Conservation (phyloP, 169 alveolate species). For the Cyclospora cayetanensis region DNA sequence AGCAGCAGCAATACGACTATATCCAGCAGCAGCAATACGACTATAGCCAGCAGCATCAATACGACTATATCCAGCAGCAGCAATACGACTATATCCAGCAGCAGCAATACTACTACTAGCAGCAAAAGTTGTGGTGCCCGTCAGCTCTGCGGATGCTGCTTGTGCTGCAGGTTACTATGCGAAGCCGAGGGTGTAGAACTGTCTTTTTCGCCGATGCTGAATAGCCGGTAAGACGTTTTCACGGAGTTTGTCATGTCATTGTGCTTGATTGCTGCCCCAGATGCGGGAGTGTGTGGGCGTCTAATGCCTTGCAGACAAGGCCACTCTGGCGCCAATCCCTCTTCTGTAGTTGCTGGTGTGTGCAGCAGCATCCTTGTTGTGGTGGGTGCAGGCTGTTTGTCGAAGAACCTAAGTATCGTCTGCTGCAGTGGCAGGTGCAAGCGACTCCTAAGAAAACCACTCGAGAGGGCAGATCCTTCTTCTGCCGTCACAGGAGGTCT, state of each 20-base stretch:
- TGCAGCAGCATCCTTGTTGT: neutral
- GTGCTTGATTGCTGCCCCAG: no score
- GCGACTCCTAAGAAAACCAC: neutral
- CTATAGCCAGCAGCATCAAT: neutral
- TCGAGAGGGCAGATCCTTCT: no score
- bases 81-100: neutral
- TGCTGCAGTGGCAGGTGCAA: neutral
- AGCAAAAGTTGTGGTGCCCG: neutral
- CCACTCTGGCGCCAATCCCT: no score
- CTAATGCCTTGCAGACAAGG: no score
- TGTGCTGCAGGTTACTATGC: conserved; percentile 26
- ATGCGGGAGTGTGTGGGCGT: no score
- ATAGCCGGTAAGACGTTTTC: conserved; percentile 2
- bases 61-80: neutral
- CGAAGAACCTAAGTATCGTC: conserved; percentile 1
- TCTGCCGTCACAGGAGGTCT: no score
- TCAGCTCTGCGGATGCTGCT: neutral
- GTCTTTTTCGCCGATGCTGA: conserved; percentile 72
- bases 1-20: no score
- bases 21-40: no score
- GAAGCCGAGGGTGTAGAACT: conserved; percentile 45
- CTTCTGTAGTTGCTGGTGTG: no score
- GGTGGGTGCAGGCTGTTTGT: neutral
- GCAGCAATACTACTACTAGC: neutral
- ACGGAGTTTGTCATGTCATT: no score